A percentile compares a stretch with the other conserved stretches of the same genome.
Conservation (phyloP, 2,329 filamentous ascomycete genomes). For the Aspergillus persii region DNA sequence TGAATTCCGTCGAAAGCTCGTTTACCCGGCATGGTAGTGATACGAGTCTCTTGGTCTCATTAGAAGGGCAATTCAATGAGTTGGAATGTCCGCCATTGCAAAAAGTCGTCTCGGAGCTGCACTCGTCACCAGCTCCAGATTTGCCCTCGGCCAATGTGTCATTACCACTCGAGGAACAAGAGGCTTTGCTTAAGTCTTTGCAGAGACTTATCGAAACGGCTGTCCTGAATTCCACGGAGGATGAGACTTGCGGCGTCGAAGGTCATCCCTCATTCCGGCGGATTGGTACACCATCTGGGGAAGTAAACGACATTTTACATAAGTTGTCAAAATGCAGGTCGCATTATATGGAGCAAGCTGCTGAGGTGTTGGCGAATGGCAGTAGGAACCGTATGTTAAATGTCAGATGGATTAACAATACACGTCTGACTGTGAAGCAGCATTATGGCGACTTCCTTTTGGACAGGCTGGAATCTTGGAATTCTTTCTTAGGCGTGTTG, state of each 20-base stretch:
- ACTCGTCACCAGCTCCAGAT: conserved; percentile 19
- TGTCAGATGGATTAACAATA: not conserved
- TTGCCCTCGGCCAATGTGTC: conserved; percentile 16
- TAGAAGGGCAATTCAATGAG: not conserved
- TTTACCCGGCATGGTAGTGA: not conserved
- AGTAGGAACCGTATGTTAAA: conserved; percentile 42
- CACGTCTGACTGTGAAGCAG: conserved; percentile 22
- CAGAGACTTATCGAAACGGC: conserved; percentile 28
- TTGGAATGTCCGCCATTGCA: conserved; percentile 26
- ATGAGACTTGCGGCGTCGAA: conserved; percentile 24
- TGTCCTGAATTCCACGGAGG: conserved; percentile 22
- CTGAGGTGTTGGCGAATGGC: conserved; percentile 41
- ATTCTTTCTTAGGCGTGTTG: conserved; percentile 41
- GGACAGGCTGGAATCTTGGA: conserved; percentile 41
- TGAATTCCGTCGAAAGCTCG: not conserved
- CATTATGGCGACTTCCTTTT: conserved; percentile 39
- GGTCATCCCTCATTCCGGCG: conserved; percentile 29
- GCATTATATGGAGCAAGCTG: conserved; percentile 32
- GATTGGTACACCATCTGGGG: conserved; percentile 27
- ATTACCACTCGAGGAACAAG: conserved; percentile 29
- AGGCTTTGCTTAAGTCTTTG: conserved; percentile 34
- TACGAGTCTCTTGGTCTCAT: not conserved
- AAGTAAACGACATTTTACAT: conserved; percentile 29
- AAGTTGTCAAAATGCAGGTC: conserved; percentile 40
- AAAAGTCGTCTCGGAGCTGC: conserved; percentile 25